Conservation (phyloP, 768 basidiomycete genomes). For the Boletus subparvulus region DNA sequence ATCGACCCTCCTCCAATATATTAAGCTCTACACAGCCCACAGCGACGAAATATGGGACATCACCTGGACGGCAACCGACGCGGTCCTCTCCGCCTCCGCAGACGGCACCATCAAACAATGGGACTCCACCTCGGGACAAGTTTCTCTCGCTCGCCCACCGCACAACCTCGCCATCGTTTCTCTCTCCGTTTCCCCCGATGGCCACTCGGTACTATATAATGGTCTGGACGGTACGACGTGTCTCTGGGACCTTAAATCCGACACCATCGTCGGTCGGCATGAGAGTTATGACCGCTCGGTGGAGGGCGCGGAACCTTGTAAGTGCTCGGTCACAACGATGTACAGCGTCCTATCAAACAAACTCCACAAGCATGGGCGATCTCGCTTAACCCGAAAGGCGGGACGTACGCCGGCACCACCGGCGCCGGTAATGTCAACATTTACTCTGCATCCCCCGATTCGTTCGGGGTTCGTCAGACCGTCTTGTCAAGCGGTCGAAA, state of each 20-base stretch:
- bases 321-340: slow-evolving; percentile 28
- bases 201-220: slow-evolving; percentile 69
- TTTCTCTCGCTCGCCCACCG: slow-evolving; percentile 56
- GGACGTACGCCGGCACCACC: slow-evolving; percentile 73
- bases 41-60: slow-evolving; percentile 78
- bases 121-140: slow-evolving; percentile 65
- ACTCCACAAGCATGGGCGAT: slow-evolving; percentile 70
- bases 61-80: slow-evolving; percentile 66
- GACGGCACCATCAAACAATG: slow-evolving; percentile 78
- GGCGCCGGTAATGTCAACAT: slow-evolving; percentile 69
- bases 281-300: slow-evolving; percentile 71
- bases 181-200: slow-evolving; percentile 67
- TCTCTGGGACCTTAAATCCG: slow-evolving; percentile 68
- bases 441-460: slow-evolving; percentile 64
- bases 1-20: background rate
- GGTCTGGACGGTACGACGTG: slow-evolving; percentile 81
- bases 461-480: slow-evolving; percentile 64
- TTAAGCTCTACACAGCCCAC: slow-evolving; percentile 53
- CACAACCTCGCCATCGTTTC: slow-evolving; percentile 87
- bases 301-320: slow-evolving; percentile 65
- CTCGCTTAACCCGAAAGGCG: slow-evolving; percentile 73
- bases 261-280: slow-evolving; percentile 58
- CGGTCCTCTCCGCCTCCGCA: slow-evolving; percentile 68
- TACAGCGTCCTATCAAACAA: background rate
- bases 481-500: slow-evolving; percentile 63